Evolutionary conservation across 352 stramenopile genomes (phyloP), one percentile per base, ranked within the genome.

Genomic region (Pythium brachiatum): DNA sequence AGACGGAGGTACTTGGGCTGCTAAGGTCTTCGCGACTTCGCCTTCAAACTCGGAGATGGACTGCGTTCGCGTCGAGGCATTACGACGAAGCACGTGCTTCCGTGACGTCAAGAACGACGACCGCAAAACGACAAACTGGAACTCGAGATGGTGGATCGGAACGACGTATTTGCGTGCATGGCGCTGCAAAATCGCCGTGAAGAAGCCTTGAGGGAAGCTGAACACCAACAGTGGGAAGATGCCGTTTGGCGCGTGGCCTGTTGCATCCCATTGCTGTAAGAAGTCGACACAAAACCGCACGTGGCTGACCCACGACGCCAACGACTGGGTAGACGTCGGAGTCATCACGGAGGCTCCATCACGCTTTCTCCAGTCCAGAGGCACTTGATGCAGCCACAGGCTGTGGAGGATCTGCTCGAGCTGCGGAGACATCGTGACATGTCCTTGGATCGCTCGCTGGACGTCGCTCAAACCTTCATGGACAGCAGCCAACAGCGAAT

Each of bases 141-240:
- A 92, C 38, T 91, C 79, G 48, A 95, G 68, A 41, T 83, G 77
- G 47, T 95, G 82, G 27, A 95, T 94, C 8, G 81, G 81, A 0
- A 88, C 75, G 21, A 60, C 36, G 55, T 90, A 74, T 57, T 84
- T 90, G 46, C 85, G 69, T 21, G 86, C 79, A 31, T 93, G 78
- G 7, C 80, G 79, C 70, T 95, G 86, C 15, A 92, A 51, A 57
- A 89, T 77, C 21, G 78, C 85, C 3, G 86, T 95, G 53, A 95
- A 89, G 39, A 95, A 76, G 0, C 82, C 83, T 25, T 93, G 82
- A 0, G 86, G 82, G 27, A 90, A 95, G 32, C 69, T 79, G 41
- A 95, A 92, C 7, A 86, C 71, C 5, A 85, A 73, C 16, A 94
- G 57, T 4, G 79, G 82, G 38, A 86, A 91, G 15, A 72, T 68